Base-by-base conservation (phyloP, 768 basidiomycete species). In the Hysterangium stoloniferum region DNA sequence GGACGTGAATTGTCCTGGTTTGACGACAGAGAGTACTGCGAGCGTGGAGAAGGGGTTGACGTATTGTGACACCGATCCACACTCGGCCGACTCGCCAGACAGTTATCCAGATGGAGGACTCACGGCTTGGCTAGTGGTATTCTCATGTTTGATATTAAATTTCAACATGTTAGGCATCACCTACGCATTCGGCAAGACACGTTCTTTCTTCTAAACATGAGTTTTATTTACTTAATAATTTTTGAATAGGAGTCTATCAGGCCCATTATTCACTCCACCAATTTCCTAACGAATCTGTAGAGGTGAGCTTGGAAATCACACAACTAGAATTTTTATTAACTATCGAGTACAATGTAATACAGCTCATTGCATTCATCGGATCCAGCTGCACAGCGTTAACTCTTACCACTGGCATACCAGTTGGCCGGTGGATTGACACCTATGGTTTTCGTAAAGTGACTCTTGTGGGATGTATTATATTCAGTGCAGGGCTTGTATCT, bases 161-260 rank as follows among this genome's bases (percentile, higher is more conserved):
- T 45, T 45, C 27, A 45, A 45, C 17, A 11, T 45, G 17, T 27
- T 45, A 3, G 44, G 44, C 20, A 29, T 45, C 27, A 45, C 20
- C 29, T 45, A 45, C 31, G 29, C 44, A 20, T 45, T 24, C 27
- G 44, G 44, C 33, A 11, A 25, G 41, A 11, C n/a, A n/a, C n/a
- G n/a, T n/a, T n/a, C n/a, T n/a, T n/a, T n/a, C 19, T 25, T 42
- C 41, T 20, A 20, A 22, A 11, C 11, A 11, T 41, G 11, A 41
- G 2, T 45, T 45, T 17, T 11, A 24, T 22, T 12, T 45, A 31
- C 33, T n/a, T n/a, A n/a, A n/a, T n/a, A n/a, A n/a, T n/a, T n/a
- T n/a, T 8, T 45, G 29, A 25, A 31, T 45, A 50, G 48, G 48
- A 13, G 48, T 50, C 25, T 50, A 50, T 22, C 48, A 50, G 29